phyloP scores from a whole-genome alignment of 306 rosid species.

The Malus sylvestris region DNA sequence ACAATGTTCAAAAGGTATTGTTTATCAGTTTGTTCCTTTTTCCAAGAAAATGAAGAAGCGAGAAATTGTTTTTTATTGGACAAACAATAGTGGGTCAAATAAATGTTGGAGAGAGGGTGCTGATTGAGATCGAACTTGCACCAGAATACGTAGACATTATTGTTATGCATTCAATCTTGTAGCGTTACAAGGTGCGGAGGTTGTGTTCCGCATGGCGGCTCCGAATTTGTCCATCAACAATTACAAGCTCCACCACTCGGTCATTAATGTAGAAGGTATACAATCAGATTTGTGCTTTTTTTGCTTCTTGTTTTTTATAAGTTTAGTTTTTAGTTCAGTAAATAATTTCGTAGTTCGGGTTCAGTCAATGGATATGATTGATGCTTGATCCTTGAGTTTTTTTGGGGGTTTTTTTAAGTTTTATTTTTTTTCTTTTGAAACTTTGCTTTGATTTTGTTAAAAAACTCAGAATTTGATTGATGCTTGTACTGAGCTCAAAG shows the following conservation, averaged over 20 bases:
- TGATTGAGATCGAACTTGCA: no score
- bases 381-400: neutral
- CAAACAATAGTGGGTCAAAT: no score
- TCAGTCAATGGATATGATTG: neutral
- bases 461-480: conserved; percentile 82
- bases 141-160: no score
- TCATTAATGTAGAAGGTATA: conserved; percentile 71
- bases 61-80: no score
- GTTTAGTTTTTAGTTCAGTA: neutral
- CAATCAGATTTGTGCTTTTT: neutral
- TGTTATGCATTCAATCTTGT: neutral
- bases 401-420: neutral
- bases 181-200: conserved; percentile 83
- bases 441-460: conserved; percentile 17
- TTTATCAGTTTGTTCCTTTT: no score
- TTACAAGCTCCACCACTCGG: conserved; percentile 73
- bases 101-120: no score
- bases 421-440: neutral
- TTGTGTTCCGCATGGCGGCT: conserved; percentile 96
- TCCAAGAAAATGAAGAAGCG: no score
- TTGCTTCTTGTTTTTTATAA: neutral
- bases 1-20: neutral
- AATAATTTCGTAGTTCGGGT: neutral
- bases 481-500: conserved; percentile 70
- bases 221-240: conserved; percentile 81